Conservation (phyloP, 768 basidiomycete genomes). For the Aureoboletus auriporus region DNA sequence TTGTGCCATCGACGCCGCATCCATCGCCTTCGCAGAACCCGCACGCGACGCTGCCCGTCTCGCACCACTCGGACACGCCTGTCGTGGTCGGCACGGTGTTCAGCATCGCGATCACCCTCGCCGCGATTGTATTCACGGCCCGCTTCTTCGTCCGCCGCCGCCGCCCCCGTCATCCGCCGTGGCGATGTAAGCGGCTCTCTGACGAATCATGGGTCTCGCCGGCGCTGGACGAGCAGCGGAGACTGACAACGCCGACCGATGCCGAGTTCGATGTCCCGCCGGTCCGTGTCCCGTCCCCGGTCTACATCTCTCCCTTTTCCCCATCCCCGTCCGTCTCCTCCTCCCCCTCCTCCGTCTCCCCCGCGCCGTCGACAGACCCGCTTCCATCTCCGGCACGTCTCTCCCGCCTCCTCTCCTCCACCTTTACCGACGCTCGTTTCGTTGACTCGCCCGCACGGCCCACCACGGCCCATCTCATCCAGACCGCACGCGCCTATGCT, state of each 20-base stretch:
- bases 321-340: constrained; percentile 13
- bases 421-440: constrained; percentile 8
- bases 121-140: not conserved
- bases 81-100: constrained; percentile 15
- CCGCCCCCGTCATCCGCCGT: constrained; percentile 1
- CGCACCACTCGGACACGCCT: constrained; percentile 4
- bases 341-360: constrained; percentile 9
- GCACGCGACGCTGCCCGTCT: constrained; percentile 9
- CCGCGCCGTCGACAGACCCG: constrained; percentile 13
- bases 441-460: constrained; percentile 8
- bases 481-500: constrained; percentile 14
- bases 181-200: constrained; percentile 15
- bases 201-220: constrained; percentile 26
- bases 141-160: constrained; percentile 14
- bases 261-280: constrained; percentile 16
- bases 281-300: constrained; percentile 20
- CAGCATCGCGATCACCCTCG: constrained; percentile 13
- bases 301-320: constrained; percentile 19
- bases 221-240: not conserved
- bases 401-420: constrained; percentile 22
- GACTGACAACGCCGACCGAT: constrained; percentile 13
- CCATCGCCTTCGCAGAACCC: constrained; percentile 7
- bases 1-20: constrained; percentile 7
- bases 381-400: constrained; percentile 9
- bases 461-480: constrained; percentile 15